These are phyloP conservation scores for Phaffomyces opuntiae DNA, from an alignment of 805 yeast species.

Conservation along the genomic window DNA sequence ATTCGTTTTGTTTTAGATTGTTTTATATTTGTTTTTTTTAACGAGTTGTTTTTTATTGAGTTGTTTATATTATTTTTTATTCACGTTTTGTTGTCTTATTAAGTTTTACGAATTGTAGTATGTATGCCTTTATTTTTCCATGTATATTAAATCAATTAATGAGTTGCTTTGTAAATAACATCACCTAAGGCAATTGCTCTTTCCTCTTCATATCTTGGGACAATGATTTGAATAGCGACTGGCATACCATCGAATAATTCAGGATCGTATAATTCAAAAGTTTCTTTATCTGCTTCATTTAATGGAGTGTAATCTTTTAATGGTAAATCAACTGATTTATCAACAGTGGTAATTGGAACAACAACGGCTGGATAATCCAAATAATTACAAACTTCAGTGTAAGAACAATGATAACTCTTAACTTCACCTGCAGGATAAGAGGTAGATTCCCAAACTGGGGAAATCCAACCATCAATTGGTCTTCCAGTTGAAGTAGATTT, in stretches of 20 bases:
- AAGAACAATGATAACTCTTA: conserved; percentile 30
- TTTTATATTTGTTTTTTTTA: no score
- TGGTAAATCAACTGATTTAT: conserved; percentile 25
- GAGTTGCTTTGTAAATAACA: neutral
- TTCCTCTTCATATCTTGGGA: conserved; percentile 53
- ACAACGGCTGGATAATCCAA: conserved; percentile 35
- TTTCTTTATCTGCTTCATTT: conserved; percentile 25
- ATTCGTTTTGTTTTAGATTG: neutral
- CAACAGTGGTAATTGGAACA: conserved; percentile 37
- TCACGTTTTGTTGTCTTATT: no score
- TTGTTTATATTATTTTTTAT: no score
- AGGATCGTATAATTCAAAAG: conserved; percentile 37
- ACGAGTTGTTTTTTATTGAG: no score
- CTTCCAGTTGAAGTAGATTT: conserved; percentile 28
- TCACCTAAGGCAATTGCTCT: conserved; percentile 12
- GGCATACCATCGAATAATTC: conserved; percentile 45
- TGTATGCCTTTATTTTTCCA: no score
- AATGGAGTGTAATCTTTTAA: conserved; percentile 17
- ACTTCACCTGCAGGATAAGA: conserved; percentile 35
- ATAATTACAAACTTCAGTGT: conserved; percentile 36
- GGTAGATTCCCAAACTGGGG: conserved; percentile 39
- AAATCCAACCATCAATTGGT: conserved; percentile 40
- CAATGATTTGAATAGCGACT: conserved; percentile 47
- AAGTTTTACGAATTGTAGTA: no score
- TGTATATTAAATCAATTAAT: neutral